These are phyloP conservation scores for Phytopythium mirpurense DNA, from an alignment of 352 stramenopile genomes.

Conservation along the genomic window DNA sequence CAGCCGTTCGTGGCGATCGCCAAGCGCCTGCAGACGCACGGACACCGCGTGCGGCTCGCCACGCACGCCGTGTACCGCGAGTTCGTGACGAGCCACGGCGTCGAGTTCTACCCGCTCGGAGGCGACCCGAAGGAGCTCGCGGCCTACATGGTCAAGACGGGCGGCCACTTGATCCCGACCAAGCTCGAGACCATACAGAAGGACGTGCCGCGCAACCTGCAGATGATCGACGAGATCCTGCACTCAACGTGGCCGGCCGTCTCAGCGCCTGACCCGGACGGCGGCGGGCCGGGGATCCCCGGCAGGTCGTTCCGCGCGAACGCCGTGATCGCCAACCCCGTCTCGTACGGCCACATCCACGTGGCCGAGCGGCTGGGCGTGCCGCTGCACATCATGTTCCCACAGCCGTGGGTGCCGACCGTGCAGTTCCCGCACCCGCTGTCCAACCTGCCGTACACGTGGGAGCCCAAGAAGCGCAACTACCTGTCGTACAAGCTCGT, in stretches of 20 bases:
- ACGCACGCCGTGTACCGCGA: conserved; percentile 86
- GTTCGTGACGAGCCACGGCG: conserved; percentile 67
- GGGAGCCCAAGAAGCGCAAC: conserved; percentile 57
- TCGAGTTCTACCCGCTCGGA: conserved; percentile 79
- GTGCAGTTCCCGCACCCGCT: conserved; percentile 89
- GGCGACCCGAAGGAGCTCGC: conserved; percentile 73
- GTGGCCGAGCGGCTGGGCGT: conserved; percentile 90
- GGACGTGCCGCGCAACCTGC: conserved; percentile 79
- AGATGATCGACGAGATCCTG: conserved; percentile 90
- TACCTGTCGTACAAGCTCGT: conserved; percentile 87
- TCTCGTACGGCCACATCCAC: conserved; percentile 91
- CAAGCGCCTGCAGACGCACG: conserved; percentile 72
- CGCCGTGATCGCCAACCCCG: conserved; percentile 94
- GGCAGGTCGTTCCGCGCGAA: conserved; percentile 77
- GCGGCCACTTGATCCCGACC: conserved; percentile 64
- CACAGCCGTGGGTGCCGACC: conserved; percentile 87
- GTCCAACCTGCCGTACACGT: conserved; percentile 74
- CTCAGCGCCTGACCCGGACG: conserved; percentile 71
- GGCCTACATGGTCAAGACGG: conserved; percentile 91
- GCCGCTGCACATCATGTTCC: conserved; percentile 94
- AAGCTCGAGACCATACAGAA: conserved; percentile 57
- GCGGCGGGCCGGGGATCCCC: conserved; percentile 28
- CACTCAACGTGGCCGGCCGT: conserved; percentile 87
- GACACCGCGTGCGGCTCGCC: conserved; percentile 89
- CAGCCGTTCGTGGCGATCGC: conserved; percentile 86